Percentiles rank a stretch among this genome's conserved stretches.
Evolutionary conservation across 176 grass and related monocot genomes (phyloP).

Genomic region (Musa beccarii): DNA sequence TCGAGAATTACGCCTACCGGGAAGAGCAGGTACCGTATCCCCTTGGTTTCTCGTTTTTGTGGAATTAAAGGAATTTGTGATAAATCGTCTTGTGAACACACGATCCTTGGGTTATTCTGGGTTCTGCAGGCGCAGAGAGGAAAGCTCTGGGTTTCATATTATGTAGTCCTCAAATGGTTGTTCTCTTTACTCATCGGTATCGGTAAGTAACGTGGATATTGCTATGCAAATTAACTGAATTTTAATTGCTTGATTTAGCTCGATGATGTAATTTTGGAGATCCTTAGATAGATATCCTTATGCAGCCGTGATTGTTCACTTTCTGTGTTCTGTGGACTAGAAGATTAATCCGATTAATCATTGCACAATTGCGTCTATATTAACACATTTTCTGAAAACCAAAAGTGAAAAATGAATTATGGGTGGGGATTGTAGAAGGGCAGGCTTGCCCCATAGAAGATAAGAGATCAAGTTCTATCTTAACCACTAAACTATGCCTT

Average conservation of each 20-base stretch:
- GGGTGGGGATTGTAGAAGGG: neutral
- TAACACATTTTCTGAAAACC: neutral
- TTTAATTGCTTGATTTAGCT: neutral
- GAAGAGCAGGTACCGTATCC: slow-evolving; percentile 63
- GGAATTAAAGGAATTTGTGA: neutral
- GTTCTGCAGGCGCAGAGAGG: slow-evolving; percentile 63
- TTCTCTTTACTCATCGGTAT: slow-evolving; percentile 82
- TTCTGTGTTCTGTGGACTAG: neutral
- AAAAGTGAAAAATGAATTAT: neutral
- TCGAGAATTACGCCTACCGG: slow-evolving; percentile 98
- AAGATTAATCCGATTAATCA: neutral
- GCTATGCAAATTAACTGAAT: neutral
- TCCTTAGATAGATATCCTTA: too few species aligned
- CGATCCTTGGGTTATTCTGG: slow-evolving; percentile 11
- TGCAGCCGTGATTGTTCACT: neutral
- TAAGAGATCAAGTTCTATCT: too few species aligned
- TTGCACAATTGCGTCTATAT: neutral
- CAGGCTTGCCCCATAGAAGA: too few species aligned
- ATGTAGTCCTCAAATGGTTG: slow-evolving; percentile 82
- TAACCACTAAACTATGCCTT: too few species aligned
- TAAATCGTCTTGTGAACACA: neutral
- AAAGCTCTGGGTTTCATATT: slow-evolving; percentile 90
- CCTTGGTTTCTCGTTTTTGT: neutral
- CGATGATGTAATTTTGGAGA: neutral
- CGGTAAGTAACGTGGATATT: slow-evolving; percentile 31